Conservation (phyloP, 2,329 filamentous ascomycete genomes). For the Cladosporium phlei region DNA sequence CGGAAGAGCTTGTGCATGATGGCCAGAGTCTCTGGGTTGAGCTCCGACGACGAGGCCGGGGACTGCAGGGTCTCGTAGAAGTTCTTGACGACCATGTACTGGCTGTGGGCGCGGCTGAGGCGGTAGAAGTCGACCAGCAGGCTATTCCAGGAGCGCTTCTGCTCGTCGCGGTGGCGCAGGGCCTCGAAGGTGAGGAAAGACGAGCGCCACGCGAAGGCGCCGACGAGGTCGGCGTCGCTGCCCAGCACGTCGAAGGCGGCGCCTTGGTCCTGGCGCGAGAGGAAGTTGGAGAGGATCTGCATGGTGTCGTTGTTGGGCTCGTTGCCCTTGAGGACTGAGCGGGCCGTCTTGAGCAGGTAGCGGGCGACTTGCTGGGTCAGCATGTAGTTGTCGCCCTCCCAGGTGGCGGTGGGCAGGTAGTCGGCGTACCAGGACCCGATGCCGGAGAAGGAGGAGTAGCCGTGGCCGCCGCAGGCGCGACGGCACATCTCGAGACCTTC, state of each 20-base stretch:
- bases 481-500: slow-evolving; percentile 72
- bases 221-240: slow-evolving; percentile 64
- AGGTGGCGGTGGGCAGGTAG: slow-evolving; percentile 66
- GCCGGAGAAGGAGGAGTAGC: slow-evolving; percentile 70
- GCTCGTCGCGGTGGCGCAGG: slow-evolving; percentile 66
- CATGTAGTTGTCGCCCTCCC: slow-evolving; percentile 82
- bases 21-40: slow-evolving; percentile 54
- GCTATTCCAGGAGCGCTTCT: slow-evolving; percentile 73
- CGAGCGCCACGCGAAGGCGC: slow-evolving; percentile 70
- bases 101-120: slow-evolving; percentile 67
- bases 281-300: slow-evolving; percentile 60
- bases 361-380: slow-evolving; percentile 73
- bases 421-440: slow-evolving; percentile 71
- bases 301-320: slow-evolving; percentile 64
- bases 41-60: slow-evolving; percentile 46
- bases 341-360: slow-evolving; percentile 71
- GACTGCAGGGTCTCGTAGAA: slow-evolving; percentile 67
- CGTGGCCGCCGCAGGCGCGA: slow-evolving; percentile 71
- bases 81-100: slow-evolving; percentile 74
- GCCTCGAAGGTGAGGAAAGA: slow-evolving; percentile 72
- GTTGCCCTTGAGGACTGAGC: slow-evolving; percentile 62
- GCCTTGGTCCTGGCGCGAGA: slow-evolving; percentile 62
- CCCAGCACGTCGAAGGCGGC: slow-evolving; percentile 71
- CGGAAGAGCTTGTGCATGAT: slow-evolving; percentile 64
- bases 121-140: slow-evolving; percentile 75